Base-by-base conservation (phyloP, 2,329 filamentous ascomycete species). In the Mollisiaceae sp. region DNA sequence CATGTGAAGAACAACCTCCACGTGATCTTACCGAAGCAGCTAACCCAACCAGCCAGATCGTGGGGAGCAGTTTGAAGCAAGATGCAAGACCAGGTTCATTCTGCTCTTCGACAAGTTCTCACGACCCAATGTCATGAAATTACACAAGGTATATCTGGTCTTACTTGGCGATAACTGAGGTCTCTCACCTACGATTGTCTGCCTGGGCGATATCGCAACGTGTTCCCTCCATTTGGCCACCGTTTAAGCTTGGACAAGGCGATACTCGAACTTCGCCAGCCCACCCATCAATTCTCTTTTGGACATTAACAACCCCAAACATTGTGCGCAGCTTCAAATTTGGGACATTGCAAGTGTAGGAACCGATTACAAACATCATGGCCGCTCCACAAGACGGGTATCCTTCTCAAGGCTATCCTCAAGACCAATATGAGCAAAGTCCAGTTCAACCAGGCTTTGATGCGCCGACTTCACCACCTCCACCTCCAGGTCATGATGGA, bases 301-400 rank as follows among this genome's bases (percentile, higher is more conserved):
- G 43, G 59, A 70, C 60, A 39, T 41, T 36, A 63, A n/a, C 45
- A 22, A 47, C 47, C 18, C 39, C n/a, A 32, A 72, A 59, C 56
- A 39, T 65, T 47, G 62, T 57, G 60, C 63, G 60, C 43, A 12
- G 39, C n/a, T 52, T 35, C 18, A 61, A n/a, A 9, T 4, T 15
- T 15, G 35, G 36, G n/a, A 14, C 11, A 9, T 39, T 39, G 55
- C 2, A 35, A n/a, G 6, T 54, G 22, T 4, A 64, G 66, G 50
- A 59, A 41, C 54, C 22, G 8, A 43, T 36, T 18, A 8, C n/a
- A 45, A 59, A 38, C 45, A 35, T 56, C 39, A 84, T 85, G 82
- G 79, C 82, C 71, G 77, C 82, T 74, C 81, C 82, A 72, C 82
- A 83, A 75, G 80, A 80, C 72, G 81, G 79, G 67, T 84, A 83